Evolutionary conservation across 2,329 filamentous ascomycete genomes (phyloP).

Genomic region (Calcarisporium arbuscula): DNA sequence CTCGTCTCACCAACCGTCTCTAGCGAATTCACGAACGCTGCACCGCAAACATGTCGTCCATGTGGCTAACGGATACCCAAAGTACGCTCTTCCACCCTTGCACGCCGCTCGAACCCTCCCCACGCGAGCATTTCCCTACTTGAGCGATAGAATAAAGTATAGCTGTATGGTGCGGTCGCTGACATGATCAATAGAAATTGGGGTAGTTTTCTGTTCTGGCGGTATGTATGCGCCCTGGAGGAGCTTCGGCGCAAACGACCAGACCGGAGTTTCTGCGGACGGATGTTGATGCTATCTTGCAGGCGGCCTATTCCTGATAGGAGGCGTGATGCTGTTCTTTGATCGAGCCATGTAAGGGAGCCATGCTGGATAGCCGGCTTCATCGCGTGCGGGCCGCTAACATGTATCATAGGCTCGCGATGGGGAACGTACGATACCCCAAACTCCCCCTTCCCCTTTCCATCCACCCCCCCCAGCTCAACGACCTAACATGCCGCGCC

Average conservation of each 20-base stretch:
- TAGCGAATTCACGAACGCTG: background rate
- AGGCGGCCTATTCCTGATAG: slow-evolving; percentile 93
- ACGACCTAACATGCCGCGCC: too few species aligned
- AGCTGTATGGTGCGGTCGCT: too few species aligned
- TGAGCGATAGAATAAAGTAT: slow-evolving; percentile 4
- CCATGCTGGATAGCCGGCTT: too few species aligned
- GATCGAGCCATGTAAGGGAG: slow-evolving; percentile 91
- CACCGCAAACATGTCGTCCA: slow-evolving; percentile 50
- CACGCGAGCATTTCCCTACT: background rate
- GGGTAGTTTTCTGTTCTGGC: slow-evolving; percentile 94
- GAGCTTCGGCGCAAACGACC: slow-evolving; percentile 15
- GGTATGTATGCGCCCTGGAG: slow-evolving; percentile 55
- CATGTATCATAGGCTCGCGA: slow-evolving; percentile 63
- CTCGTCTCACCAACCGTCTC: background rate
- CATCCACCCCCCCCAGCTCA: slow-evolving; percentile 7
- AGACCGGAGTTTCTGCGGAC: slow-evolving; percentile 6
- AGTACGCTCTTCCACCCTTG: slow-evolving; percentile 54
- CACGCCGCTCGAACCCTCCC: slow-evolving; percentile 3
- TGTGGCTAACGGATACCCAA: slow-evolving; percentile 95
- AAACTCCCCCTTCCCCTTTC: slow-evolving; percentile 4
- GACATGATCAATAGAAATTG: slow-evolving; percentile 65
- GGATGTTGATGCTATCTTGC: slow-evolving; percentile 14
- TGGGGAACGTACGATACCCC: slow-evolving; percentile 75
- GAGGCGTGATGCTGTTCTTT: slow-evolving; percentile 95
- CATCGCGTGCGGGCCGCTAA: slow-evolving; percentile 10